Evolutionary conservation across 768 basidiomycete species (phyloP).

Genomic region (Crucibulum laeve): DNA sequence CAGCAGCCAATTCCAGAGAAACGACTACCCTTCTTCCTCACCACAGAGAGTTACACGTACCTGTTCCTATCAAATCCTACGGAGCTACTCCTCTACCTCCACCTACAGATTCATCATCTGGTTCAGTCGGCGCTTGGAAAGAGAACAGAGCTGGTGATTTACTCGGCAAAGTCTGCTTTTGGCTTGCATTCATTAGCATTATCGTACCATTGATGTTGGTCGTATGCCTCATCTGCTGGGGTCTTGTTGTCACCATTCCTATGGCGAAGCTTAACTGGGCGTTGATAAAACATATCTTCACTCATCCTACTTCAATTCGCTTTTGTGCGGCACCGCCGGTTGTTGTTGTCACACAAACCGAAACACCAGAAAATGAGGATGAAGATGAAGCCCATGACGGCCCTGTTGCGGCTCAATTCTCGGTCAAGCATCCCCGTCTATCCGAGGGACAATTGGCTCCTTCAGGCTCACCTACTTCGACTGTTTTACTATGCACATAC

Average conservation of each 20-base stretch:
- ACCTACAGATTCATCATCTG: constrained; percentile 16
- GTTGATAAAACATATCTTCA: constrained; percentile 78
- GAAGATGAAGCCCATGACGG: constrained; percentile 13
- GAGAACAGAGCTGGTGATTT: constrained; percentile 36
- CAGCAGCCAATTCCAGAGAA: constrained; percentile 34
- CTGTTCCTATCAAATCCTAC: constrained; percentile 58
- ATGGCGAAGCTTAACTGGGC: constrained; percentile 99
- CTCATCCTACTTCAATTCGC: constrained; percentile 78
- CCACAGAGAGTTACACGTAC: constrained; percentile 21
- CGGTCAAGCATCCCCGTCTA: constrained; percentile 69
- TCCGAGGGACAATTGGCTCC: constrained; percentile 90
- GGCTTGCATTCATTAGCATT: constrained; percentile 68
- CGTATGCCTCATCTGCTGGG: constrained; percentile 92
- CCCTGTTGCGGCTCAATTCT: constrained; percentile 39
- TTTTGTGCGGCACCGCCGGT: constrained; percentile 87
- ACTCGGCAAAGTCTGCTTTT: constrained; percentile 77
- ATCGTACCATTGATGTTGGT: constrained; percentile 87
- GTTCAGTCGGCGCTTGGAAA: constrained; percentile 26
- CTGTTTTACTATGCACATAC: constrained; percentile 92
- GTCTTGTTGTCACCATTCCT: constrained; percentile 89
- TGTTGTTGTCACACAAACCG: constrained; percentile 46
- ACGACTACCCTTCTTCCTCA: constrained; percentile 39
- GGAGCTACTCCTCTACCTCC: constrained; percentile 47
- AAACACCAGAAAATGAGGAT: constrained; percentile 10
- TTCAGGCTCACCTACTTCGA: constrained; percentile 73